Evolutionary conservation across 371 early-diverging fungal species (phyloP).

Genomic region (Parasitella parasitica): DNA sequence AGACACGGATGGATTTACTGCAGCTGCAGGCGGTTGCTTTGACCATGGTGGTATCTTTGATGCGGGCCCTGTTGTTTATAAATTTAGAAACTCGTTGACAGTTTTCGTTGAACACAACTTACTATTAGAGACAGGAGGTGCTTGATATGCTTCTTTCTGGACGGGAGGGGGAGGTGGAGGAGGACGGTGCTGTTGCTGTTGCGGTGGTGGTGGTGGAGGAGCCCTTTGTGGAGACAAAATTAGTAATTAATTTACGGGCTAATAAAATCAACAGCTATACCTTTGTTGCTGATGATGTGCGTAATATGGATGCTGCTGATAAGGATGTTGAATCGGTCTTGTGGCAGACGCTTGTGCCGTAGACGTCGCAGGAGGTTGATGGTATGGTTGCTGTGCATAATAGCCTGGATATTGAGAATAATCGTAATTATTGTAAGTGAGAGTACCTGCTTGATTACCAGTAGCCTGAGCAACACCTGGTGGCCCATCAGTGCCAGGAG

Average conservation of each 20-base stretch:
- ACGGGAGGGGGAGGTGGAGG: slow-evolving; percentile 2
- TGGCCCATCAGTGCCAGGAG: slow-evolving; percentile 21
- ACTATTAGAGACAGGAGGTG: slow-evolving; percentile 7
- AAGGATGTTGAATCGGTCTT: slow-evolving; percentile 4
- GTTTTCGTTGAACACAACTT: neutral
- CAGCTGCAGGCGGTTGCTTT: slow-evolving; percentile 2
- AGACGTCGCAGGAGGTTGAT: slow-evolving; percentile 9
- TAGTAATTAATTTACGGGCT: neutral
- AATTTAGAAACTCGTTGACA: slow-evolving; percentile 10
- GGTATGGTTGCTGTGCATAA: slow-evolving; percentile 7
- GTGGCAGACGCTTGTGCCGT: neutral
- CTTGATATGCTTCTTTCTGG: neutral
- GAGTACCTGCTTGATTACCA: neutral
- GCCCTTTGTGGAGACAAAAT: no score
- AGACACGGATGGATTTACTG: neutral
- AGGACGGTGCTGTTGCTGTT: neutral
- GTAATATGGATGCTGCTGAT: neutral
- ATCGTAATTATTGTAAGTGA: neutral
- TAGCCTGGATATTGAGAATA: slow-evolving; percentile 15
- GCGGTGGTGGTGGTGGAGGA: slow-evolving; percentile 14
- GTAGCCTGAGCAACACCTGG: neutral
- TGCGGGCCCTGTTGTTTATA: neutral
- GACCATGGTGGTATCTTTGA: slow-evolving; percentile 19
- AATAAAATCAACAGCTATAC: neutral
- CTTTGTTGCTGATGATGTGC: neutral